Evolutionary conservation across 768 basidiomycete species (phyloP), one percentile per base, ranked within the genome.

Genomic region (Paxillus ammoniavirescens): DNA sequence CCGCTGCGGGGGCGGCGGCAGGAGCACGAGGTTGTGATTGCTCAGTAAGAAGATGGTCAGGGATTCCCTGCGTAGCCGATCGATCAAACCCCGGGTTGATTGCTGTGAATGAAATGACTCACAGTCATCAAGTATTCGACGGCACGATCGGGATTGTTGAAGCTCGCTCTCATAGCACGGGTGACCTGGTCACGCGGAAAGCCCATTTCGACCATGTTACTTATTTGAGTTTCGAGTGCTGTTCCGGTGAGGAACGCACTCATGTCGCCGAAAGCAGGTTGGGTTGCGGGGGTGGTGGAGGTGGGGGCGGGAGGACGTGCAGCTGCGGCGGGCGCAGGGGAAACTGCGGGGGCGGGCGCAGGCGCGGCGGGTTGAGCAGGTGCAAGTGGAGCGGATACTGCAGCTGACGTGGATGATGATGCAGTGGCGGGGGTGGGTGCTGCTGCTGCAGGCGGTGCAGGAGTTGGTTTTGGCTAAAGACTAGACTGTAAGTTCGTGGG

Each of bases 111-210:
- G 18, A 43, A 38, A 44, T 59, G 49, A 74, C 87, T 60, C 61
- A 95, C 96, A 55, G 67, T 96, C 83, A 98, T 87, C 51, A 99
- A 75, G 71, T 99, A 99, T 70, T 99, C 97, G n/a, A 93, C 96
- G 7, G 97, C 97, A 30, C 97, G 82, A 62, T 98, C 94, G 8
- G 97, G 91, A 72, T 99, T 98, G 72, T 99, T 99, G 75, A 82
- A 99, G 66, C 91, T 94, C 26, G 95, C 97, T 54, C 93, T 79
- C 68, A 99, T 68, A 4, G 95, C 94, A 14, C 86, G 82, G 63
- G 85, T 71, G 40, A 98, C 92, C 63, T 92, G 83, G 4, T 94
- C 93, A 37, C 86, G 80, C 55, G 82, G 80, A 62, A 95, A 98
- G 7, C 97, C 97, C 97, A 99, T 98, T 61, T 93, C 91, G 37